Conservation (phyloP, 1,139 yeast species). For the Yamadazyma songkhlaensis region DNA sequence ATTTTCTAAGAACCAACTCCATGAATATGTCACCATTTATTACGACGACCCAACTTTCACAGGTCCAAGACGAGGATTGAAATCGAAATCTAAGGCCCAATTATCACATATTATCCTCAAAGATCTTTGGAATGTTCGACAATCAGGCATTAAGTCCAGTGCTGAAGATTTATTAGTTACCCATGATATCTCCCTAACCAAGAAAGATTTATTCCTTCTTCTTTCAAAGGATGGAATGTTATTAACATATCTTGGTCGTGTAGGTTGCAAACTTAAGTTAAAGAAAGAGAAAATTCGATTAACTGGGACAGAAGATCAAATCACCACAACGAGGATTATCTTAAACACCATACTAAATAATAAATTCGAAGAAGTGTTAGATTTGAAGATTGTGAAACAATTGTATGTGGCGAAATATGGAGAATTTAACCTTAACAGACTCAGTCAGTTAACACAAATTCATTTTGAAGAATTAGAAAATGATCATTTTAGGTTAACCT, state of each 20-base stretch:
- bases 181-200: conserved; percentile 32
- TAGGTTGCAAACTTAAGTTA: conserved; percentile 47
- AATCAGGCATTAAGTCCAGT: conserved; percentile 25
- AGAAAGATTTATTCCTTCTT: conserved; percentile 49
- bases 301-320: conserved; percentile 31
- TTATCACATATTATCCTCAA: conserved; percentile 25
- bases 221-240: conserved; percentile 46
- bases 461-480: conserved; percentile 24
- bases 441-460: conserved; percentile 35
- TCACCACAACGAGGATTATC: conserved; percentile 32
- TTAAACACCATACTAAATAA: conserved; percentile 31
- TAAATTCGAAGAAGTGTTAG: conserved; percentile 30
- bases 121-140: conserved; percentile 38
- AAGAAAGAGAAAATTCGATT: conserved; percentile 1
- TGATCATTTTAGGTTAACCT: conserved; percentile 27
- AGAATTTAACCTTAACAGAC: conserved; percentile 22
- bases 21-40: conserved; percentile 16
- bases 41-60: conserved; percentile 7
- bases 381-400: conserved; percentile 23
- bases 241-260: conserved; percentile 48
- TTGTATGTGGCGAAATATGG: conserved; percentile 25
- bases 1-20: conserved; percentile 21
- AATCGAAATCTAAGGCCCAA: conserved; percentile 14
- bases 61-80: conserved; percentile 10
- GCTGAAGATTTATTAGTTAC: conserved; percentile 40